Evolutionary conservation across 1,284 basidiomycete genomes (phyloP), one percentile per base, ranked within the genome.

Genomic region (Tilletia indica): DNA sequence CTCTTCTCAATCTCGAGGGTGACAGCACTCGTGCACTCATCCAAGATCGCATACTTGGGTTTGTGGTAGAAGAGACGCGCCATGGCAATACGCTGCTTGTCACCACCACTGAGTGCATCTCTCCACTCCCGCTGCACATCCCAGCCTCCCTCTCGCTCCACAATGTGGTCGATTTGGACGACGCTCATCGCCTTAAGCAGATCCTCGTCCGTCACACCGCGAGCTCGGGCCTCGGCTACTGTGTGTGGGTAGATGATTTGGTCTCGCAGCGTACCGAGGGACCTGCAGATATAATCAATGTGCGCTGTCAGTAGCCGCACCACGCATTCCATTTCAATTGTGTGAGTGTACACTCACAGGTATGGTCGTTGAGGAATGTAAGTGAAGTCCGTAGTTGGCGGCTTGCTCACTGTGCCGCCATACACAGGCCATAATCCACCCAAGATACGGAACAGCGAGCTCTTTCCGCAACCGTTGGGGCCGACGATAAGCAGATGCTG

Each of bases 391-490:
- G 89, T 89, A 5, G 93, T 91, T 19, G 91, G 89, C 0, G 96
- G 96, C 85, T 98, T 98, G 80, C 91, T 90, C n/a, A 99, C 94
- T 12, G 89, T 88, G 0, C 96, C 96, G 87, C 90, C 96, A 81
- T 97, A 97, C 3, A 97, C 92, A 0, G 96, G 95, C 95, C 96
- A 99, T 6, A 99, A 89, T 21, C 95, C 96, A 54, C 95, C 96
- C 2, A 99, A 87, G 73, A 98, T 97, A 36, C 96, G 90, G 88
- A 97, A 97, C 68, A 98, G 78, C n/a, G 80, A 82, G 72, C 77
- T 80, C 77, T 84, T 84, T 49, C 82, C 82, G 69, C 82, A 84
- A 87, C 93, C 95, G 80, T 97, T 97, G 0, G 94, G 82, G 2
- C 82, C 82, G 67, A 84, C 78, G 61, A 74, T 75, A 70, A 78